Percentiles rank a stretch among this genome's conserved stretches.
Evolutionary conservation across 1,139 yeast species (phyloP).

Genomic region (Barnettozyma hawaiiensis): DNA sequence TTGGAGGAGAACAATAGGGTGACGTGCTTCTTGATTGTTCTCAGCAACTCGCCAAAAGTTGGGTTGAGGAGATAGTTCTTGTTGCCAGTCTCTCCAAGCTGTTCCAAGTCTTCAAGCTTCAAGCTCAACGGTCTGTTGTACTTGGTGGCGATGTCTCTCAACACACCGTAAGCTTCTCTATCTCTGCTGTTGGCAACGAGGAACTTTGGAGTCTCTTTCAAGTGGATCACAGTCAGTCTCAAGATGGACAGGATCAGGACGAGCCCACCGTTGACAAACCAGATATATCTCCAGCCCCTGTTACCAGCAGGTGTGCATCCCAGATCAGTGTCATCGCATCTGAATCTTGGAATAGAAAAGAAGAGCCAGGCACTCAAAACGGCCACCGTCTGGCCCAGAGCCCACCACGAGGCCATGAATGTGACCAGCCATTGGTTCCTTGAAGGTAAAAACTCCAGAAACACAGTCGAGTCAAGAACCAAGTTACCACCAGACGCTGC

Average conservation of each 20-base stretch:
- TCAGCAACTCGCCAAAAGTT: constrained; percentile 14
- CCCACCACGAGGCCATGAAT: constrained; percentile 49
- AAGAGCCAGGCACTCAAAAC: constrained; percentile 44
- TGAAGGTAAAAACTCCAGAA: constrained; percentile 44
- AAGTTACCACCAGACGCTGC: constrained; percentile 50
- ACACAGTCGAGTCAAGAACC: constrained; percentile 45
- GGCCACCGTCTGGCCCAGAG: constrained; percentile 47
- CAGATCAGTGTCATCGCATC: constrained; percentile 24
- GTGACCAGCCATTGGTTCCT: constrained; percentile 45
- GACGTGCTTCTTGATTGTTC: constrained; percentile 26
- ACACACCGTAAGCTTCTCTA: constrained; percentile 38
- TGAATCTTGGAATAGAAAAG: constrained; percentile 14
- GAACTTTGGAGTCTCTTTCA: constrained; percentile 48
- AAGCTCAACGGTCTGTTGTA: constrained; percentile 40
- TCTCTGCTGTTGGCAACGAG: constrained; percentile 41
- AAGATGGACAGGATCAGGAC: constrained; percentile 39
- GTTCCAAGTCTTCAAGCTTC: constrained; percentile 40
- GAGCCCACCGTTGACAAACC: constrained; percentile 43
- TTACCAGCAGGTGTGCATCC: constrained; percentile 38
- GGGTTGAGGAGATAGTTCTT: constrained; percentile 12
- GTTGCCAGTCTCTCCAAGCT: constrained; percentile 35
- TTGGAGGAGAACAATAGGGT: constrained; percentile 35
- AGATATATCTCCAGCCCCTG: constrained; percentile 49
- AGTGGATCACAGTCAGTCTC: constrained; percentile 38
- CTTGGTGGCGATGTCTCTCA: constrained; percentile 37